Conservation (phyloP, 805 yeast genomes). For the Ogataea thermomethanolica region DNA sequence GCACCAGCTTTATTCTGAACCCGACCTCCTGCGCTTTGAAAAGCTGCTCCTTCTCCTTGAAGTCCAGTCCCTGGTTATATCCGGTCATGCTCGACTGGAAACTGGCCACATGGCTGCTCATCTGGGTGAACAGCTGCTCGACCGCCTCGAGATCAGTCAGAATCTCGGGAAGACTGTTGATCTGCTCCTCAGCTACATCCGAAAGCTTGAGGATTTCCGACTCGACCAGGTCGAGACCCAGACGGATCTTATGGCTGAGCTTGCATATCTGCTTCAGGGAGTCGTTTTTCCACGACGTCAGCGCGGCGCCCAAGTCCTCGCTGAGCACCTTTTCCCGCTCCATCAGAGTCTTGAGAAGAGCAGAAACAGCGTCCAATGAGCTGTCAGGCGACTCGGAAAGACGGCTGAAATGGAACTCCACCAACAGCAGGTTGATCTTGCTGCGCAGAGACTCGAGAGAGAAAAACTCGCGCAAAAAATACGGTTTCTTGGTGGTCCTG, state of each 20-base stretch:
- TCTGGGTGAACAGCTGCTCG: constrained; percentile 22
- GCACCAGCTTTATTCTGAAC: constrained; percentile 36
- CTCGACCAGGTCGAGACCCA: constrained; percentile 19
- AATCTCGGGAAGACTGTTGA: constrained; percentile 32
- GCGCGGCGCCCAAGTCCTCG: background rate
- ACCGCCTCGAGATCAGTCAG: constrained; percentile 36
- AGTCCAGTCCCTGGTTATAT: constrained; percentile 15
- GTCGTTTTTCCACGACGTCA: constrained; percentile 18
- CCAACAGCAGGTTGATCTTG: constrained; percentile 19
- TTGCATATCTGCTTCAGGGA: constrained; percentile 26
- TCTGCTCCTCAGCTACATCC: constrained; percentile 38
- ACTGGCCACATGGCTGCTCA: background rate
- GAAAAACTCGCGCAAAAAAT: constrained; percentile 16
- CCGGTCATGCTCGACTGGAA: background rate
- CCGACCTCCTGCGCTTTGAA: constrained; percentile 35
- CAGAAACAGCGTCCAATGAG: constrained; percentile 10
- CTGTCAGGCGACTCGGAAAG: constrained; percentile 18
- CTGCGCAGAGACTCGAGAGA: constrained; percentile 16
- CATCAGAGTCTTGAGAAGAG: constrained; percentile 1
- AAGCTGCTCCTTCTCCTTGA: constrained; percentile 9
- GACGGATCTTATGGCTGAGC: constrained; percentile 20
- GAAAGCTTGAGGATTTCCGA: constrained; percentile 15
- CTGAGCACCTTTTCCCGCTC: constrained; percentile 1
- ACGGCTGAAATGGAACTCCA: constrained; percentile 17
- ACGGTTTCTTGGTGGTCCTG: constrained; percentile 11